These are phyloP conservation scores for Lactarius psammicola DNA, from an alignment of 768 basidiomycete species.

Conservation along the genomic window DNA sequence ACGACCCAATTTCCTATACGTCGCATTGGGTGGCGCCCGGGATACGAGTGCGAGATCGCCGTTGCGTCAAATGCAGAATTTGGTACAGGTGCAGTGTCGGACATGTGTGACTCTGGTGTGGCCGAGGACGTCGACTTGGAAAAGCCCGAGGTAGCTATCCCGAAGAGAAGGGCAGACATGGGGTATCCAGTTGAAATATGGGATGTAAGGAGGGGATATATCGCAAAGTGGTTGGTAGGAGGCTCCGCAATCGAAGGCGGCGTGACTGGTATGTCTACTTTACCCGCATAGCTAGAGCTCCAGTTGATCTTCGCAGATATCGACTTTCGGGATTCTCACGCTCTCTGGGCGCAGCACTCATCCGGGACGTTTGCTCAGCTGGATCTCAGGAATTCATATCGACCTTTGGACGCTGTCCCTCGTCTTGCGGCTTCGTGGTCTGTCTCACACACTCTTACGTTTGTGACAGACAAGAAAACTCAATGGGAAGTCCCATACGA, in stretches of 20 bases:
- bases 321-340: constrained; percentile 66
- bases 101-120: constrained; percentile 22
- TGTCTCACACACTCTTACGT: constrained; percentile 58
- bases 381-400: constrained; percentile 62
- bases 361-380: constrained; percentile 79
- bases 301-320: constrained; percentile 47
- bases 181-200: constrained; percentile 78
- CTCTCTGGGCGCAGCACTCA: constrained; percentile 68
- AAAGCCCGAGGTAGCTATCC: constrained; percentile 18
- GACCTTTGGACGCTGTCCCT: constrained; percentile 66
- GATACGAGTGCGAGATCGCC: constrained; percentile 72
- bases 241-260: constrained; percentile 67
- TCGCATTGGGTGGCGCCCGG: constrained; percentile 73
- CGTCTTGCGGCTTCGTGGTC: constrained; percentile 68
- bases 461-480: constrained; percentile 54
- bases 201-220: constrained; percentile 79
- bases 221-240: constrained; percentile 78
- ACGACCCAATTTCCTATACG: constrained; percentile 75
- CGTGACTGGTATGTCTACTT: constrained; percentile 57
- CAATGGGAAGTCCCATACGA: constrained; percentile 76
- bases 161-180: constrained; percentile 27
- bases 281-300: background rate
- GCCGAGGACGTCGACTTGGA: constrained; percentile 16
- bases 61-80: constrained; percentile 66
- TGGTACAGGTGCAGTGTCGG: constrained; percentile 38